Evolutionary conservation across 768 basidiomycete genomes (phyloP), one percentile per base, ranked within the genome.

Genomic region (Mycena leptocephala): DNA sequence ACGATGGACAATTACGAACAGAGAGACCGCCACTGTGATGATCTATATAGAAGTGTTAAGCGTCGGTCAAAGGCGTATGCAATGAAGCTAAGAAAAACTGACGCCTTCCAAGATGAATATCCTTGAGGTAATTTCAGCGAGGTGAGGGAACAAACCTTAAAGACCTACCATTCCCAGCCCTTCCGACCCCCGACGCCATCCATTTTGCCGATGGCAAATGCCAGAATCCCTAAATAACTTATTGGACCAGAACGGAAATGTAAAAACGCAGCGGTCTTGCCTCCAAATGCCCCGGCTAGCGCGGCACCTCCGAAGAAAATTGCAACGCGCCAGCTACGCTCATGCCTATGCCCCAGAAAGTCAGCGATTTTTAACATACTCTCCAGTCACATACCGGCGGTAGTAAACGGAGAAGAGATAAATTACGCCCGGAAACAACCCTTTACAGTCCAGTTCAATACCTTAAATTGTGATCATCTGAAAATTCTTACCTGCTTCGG

Each of bases 301-400:
- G 91, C 90, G 6, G 92, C 89, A 62, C 90, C 93, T 35, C 91
- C 90, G 73, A 93, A 92, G 82, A 92, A 92, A 48, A 93, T 85
- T 0, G 91, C 90, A 8, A 93, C 90, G 63, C 93, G 87, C 87
- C 89, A 90, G 75, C 91, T 90, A 1, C 92, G 89, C 79, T 93
- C 90, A 41, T 86, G 87, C 51, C 93, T 92, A 51, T 59, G 8
- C 13, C 30, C n/a, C n/a, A n/a, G 10, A 26, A 28, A 53, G 6
- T 18, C 59, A 68, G 14, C 26, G 56, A 35, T 5, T 32, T 24
- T 13, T 32, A 39, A 28, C 61, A 43, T 14, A 55, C 11, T 43
- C 26, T 59, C 24, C 6, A 18, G 35, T 18, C 30, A 66, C 78
- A 61, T 75, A 87, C 86, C 90, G 83, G 46, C 87, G 83, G 80